phyloP scores from a whole-genome alignment of 257 asterid genomes.

The Nicotiana benthamiana region DNA sequence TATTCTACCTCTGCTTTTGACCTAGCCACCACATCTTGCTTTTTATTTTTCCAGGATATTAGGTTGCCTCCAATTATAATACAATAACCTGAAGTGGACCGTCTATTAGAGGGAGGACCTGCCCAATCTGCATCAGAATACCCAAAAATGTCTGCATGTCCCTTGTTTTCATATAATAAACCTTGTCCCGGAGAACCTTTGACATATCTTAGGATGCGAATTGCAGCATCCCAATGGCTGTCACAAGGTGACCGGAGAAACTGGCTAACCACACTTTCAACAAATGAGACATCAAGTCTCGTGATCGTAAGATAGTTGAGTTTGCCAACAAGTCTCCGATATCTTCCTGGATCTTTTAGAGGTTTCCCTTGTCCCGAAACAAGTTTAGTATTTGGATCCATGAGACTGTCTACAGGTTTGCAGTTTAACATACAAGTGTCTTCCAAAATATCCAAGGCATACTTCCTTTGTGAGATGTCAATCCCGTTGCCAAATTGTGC shows the following conservation, averaged over 20 bases:
- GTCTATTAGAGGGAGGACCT: not conserved
- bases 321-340: not conserved
- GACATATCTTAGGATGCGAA: not conserved
- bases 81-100: not conserved
- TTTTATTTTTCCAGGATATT: no score
- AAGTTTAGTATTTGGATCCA: not conserved
- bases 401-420: not conserved
- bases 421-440: not conserved
- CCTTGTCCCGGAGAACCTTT: not conserved
- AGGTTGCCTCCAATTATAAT: not conserved
- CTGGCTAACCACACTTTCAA: not conserved
- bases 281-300: not conserved
- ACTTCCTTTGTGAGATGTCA: not conserved
- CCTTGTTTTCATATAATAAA: not conserved
- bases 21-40: no score
- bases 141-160: not conserved
- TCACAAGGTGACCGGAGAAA: not conserved
- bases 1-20: no score
- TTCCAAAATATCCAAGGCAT: not conserved
- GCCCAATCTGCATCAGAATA: not conserved
- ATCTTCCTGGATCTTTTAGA: not conserved
- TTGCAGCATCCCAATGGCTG: not conserved
- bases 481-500: not conserved
- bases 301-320: conserved; percentile 2
- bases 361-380: not conserved